Evolutionary conservation across 768 basidiomycete species (phyloP).

Genomic region (Tephrocybe sp.): DNA sequence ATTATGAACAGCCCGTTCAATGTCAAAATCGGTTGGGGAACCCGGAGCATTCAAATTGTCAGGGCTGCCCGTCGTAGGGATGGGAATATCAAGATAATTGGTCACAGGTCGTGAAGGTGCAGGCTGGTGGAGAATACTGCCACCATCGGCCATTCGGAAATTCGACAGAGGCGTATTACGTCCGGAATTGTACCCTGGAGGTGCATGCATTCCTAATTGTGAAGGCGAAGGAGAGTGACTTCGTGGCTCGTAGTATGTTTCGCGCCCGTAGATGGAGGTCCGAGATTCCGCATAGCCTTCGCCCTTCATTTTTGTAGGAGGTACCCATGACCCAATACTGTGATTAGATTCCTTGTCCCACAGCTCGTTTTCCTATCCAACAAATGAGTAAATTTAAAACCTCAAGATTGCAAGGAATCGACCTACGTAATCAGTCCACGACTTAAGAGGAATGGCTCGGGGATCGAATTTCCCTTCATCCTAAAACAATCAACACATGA

Average conservation of each 20-base stretch:
- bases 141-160: conserved; percentile 26
- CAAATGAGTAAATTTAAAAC: neutral
- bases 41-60: conserved; percentile 47
- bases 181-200: conserved; percentile 75
- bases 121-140: conserved; percentile 49
- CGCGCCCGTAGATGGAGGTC: conserved; percentile 83
- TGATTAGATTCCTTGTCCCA: conserved; percentile 98
- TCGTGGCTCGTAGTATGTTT: conserved; percentile 81
- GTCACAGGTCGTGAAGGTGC: conserved; percentile 69
- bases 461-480: conserved; percentile 99
- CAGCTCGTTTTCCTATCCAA: conserved; percentile 79
- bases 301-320: conserved; percentile 66
- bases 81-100: conserved; percentile 73
- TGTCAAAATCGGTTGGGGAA: conserved; percentile 61
- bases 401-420: neutral
- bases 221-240: conserved; percentile 75
- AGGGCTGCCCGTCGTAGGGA: conserved; percentile 52
- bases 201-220: conserved; percentile 56
- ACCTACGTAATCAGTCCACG: conserved; percentile 92
- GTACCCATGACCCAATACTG: conserved; percentile 91
- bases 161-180: conserved; percentile 66
- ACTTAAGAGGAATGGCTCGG: conserved; percentile 88
- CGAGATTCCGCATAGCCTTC: conserved; percentile 77
- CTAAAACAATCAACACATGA: conserved; percentile 33
- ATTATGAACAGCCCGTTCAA: conserved; percentile 73